Base-by-base conservation (phyloP, 495 filamentous ascomycete genomes). In the Penicillium tannophilum region DNA sequence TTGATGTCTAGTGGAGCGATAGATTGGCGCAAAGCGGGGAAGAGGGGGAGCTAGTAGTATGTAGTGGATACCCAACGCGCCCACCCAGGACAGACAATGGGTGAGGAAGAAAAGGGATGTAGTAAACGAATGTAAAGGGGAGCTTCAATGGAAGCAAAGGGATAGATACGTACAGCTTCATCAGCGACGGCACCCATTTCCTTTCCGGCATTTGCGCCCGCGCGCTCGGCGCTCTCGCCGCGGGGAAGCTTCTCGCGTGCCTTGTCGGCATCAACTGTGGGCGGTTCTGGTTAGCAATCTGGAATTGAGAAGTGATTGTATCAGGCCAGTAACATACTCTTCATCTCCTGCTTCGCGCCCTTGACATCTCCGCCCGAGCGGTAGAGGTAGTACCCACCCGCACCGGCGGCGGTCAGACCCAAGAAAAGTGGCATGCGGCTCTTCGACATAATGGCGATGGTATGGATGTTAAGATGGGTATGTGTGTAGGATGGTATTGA, bases 341-440 rank as follows among this genome's bases (percentile, higher is more conserved):
- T 91, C 61, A 89, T 80, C 59, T 92, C 74, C 78, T 93, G 90
- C 81, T 89, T 83, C 11, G 93, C 93, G 28, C 82, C 83, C 57
- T 88, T 86, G n/a, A 90, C 84, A 69, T 88, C 81, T 36, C 94
- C 94, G 51, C 93, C 92, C 1, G 93, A 90, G 23, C 76, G 80
- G 76, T 97, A 98, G 53, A 98, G 80, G 79, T 98, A 98, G 82
- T 97, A 97, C 16, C 88, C 93, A 44, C 84, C 79, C 41, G 84
- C 85, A 55, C 85, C 88, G 17, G 82, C 89, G 44, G 82, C 88
- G 14, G 79, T 82, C 49, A 86, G 66, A 59, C 86, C 90, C 42
- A 90, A 62, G 63, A 81, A 77, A 49, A 87, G 63, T 39, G 82
- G 81, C 30, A 80, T 63, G 52, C 80, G 76, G 62, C 80, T 85